These are phyloP conservation scores for Populus euphratica DNA, from an alignment of 345 rosid genomes.

Conservation along the genomic window DNA sequence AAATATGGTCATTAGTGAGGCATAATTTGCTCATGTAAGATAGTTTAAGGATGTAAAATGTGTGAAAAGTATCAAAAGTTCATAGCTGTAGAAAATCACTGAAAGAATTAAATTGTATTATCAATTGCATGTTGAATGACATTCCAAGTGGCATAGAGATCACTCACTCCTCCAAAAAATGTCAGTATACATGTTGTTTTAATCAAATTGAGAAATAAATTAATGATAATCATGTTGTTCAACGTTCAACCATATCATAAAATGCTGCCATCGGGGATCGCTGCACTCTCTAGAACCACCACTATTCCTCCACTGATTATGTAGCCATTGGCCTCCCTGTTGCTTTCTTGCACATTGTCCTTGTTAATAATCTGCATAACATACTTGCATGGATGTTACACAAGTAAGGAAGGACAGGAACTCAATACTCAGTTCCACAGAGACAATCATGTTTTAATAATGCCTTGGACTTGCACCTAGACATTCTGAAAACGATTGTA, in stretches of 20 bases:
- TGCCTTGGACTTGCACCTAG: background rate
- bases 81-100: background rate
- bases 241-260: constrained; percentile 28
- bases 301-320: constrained; percentile 63
- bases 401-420: background rate
- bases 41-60: background rate
- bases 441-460: background rate
- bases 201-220: background rate
- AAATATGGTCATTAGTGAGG: background rate
- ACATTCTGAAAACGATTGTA: background rate
- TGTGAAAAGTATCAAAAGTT: background rate
- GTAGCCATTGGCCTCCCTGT: constrained; percentile 60
- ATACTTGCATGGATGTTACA: background rate
- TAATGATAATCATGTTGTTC: background rate
- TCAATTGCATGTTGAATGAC: background rate
- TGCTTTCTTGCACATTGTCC: constrained; percentile 63
- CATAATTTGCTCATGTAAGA: background rate
- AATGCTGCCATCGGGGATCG: constrained; percentile 48
- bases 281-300: constrained; percentile 55
- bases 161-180: background rate
- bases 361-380: constrained; percentile 56
- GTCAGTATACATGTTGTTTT: background rate
- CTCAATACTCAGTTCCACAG: background rate
- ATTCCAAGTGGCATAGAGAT: background rate
- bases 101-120: background rate